phyloP scores from a whole-genome alignment of 257 asterid genomes.

The Solanum peruvianum region DNA sequence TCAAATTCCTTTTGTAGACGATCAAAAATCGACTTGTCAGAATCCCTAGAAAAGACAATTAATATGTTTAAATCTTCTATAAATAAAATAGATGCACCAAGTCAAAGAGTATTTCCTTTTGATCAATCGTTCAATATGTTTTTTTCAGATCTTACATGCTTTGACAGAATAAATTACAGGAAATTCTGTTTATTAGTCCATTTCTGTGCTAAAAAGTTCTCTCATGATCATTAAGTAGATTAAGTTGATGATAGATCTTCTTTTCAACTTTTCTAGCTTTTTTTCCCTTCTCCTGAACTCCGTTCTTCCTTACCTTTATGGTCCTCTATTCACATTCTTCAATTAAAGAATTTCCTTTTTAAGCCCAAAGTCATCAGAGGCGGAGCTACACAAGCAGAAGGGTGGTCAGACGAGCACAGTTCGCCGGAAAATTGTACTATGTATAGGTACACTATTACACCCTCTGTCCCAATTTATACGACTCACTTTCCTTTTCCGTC shows the following conservation, averaged over 20 bases:
- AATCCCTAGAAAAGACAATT: slow-evolving; percentile 46
- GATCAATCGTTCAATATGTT: neutral
- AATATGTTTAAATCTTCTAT: neutral
- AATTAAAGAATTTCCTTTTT: neutral
- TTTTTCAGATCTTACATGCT: neutral
- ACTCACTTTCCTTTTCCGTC: neutral
- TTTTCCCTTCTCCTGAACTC: neutral
- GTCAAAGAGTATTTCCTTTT: neutral
- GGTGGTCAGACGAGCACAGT: neutral
- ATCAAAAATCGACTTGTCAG: slow-evolving; percentile 82
- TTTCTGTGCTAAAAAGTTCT: neutral
- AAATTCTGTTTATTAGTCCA: neutral
- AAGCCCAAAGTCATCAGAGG: neutral
- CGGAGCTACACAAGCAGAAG: neutral
- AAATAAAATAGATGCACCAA: neutral
- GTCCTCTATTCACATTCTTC: neutral
- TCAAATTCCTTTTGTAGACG: slow-evolving; percentile 88
- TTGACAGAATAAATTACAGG: neutral
- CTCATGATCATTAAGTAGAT: neutral
- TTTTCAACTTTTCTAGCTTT: neutral
- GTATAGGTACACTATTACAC: neutral
- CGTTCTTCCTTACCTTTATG: neutral
- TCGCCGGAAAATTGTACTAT: neutral
- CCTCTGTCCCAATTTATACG: too few species aligned
- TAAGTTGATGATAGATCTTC: neutral